Evolutionary conservation across 257 asterid genomes (phyloP).

Genomic region (Salvia hispanica): DNA sequence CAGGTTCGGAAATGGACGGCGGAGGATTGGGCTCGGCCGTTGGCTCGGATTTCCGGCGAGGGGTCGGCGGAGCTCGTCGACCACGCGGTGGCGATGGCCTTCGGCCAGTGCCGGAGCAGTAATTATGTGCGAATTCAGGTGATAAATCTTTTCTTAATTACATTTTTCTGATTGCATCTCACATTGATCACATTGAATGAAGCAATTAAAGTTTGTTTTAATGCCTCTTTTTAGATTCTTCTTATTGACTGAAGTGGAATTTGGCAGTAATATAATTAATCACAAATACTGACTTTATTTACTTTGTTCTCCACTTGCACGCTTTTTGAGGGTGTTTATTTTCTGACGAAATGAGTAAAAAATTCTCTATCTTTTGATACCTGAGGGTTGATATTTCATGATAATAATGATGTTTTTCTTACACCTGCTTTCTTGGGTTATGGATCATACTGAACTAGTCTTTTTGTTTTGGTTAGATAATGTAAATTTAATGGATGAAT

Average conservation of each 20-base stretch:
- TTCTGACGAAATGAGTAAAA: constrained; percentile 13
- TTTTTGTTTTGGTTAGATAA: too few species aligned
- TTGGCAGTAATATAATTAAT: constrained; percentile 27
- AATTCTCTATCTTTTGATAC: background rate
- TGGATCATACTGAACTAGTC: too few species aligned
- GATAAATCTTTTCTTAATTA: constrained; percentile 13
- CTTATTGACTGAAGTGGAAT: background rate
- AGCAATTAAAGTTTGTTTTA: too few species aligned
- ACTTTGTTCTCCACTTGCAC: constrained; percentile 31
- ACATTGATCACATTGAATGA: too few species aligned
- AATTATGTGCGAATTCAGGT: constrained; percentile 73
- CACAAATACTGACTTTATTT: constrained; percentile 4
- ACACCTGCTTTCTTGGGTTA: too few species aligned
- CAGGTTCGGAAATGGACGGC: constrained; percentile 69
- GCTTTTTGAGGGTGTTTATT: constrained; percentile 16
- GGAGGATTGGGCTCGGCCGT: constrained; percentile 70
- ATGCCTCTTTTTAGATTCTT: background rate
- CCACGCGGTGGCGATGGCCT: constrained; percentile 79
- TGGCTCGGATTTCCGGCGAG: constrained; percentile 69
- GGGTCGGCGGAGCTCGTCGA: constrained; percentile 71
- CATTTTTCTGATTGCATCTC: background rate
- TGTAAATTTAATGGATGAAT: too few species aligned
- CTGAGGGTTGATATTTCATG: constrained; percentile 11
- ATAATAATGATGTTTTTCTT: constrained; percentile 13
- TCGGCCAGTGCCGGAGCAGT: constrained; percentile 53